Evolutionary conservation across 2,329 filamentous ascomycete genomes (phyloP).

Genomic region (Ophiocordyceps robertsii): DNA sequence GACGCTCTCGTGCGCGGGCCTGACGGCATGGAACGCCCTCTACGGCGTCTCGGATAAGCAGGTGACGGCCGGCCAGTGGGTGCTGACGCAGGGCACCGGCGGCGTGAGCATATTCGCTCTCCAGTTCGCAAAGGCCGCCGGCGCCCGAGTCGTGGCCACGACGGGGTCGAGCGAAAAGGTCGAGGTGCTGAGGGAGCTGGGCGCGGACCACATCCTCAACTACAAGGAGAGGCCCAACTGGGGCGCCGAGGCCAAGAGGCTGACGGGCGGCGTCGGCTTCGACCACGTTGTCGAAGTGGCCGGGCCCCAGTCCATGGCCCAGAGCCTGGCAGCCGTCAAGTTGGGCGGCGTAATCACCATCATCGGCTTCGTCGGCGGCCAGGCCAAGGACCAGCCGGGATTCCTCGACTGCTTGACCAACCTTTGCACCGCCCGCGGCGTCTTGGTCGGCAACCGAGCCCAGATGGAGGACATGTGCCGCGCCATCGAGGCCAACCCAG

Average conservation of each 20-base stretch:
- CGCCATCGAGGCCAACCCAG: slow-evolving; percentile 32
- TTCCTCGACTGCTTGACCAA: slow-evolving; percentile 19
- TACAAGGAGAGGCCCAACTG: slow-evolving; percentile 31
- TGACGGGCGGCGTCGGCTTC: slow-evolving; percentile 30
- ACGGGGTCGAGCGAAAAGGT: slow-evolving; percentile 32
- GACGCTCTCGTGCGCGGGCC: slow-evolving; percentile 44
- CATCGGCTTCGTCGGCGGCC: slow-evolving; percentile 22
- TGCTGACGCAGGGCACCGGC: slow-evolving; percentile 59
- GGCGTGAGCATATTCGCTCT: slow-evolving; percentile 54
- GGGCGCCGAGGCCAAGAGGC: slow-evolving; percentile 28
- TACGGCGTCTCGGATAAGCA: slow-evolving; percentile 36
- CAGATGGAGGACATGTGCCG: slow-evolving; percentile 39
- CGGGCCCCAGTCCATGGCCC: slow-evolving; percentile 26
- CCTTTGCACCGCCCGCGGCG: slow-evolving; percentile 28
- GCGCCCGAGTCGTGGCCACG: slow-evolving; percentile 34
- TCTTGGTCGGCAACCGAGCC: slow-evolving; percentile 29
- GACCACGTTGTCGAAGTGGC: slow-evolving; percentile 36
- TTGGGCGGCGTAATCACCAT: slow-evolving; percentile 31
- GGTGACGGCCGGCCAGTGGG: slow-evolving; percentile 39
- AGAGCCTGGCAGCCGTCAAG: slow-evolving; percentile 31
- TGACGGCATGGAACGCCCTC: slow-evolving; percentile 55
- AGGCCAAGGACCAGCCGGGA: slow-evolving; percentile 12
- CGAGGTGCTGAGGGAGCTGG: slow-evolving; percentile 27
- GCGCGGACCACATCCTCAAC: slow-evolving; percentile 36
- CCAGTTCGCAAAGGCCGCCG: slow-evolving; percentile 39